These are phyloP conservation scores for Hyphodiscus sp. DNA, from an alignment of 2,329 filamentous ascomycete genomes.

Conservation along the genomic window DNA sequence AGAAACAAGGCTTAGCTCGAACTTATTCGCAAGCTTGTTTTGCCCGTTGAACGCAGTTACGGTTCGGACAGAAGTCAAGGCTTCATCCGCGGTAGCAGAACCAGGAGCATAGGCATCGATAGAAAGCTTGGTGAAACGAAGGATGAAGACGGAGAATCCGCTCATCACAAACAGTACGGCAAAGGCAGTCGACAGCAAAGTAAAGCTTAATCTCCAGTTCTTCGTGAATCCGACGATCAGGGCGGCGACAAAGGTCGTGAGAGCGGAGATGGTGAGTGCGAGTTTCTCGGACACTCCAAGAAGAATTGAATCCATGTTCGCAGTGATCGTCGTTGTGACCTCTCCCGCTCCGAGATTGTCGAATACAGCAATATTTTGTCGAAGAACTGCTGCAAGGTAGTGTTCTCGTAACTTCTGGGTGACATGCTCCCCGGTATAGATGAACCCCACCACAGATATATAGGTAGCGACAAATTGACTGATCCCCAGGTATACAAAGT, in stretches of 20 bases:
- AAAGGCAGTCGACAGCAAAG: slow-evolving; percentile 64
- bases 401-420: slow-evolving; percentile 69
- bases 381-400: slow-evolving; percentile 76
- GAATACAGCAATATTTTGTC: slow-evolving; percentile 85
- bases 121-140: slow-evolving; percentile 74
- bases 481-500: slow-evolving; percentile 77
- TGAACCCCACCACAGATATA: slow-evolving; percentile 78
- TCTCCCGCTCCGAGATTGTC: slow-evolving; percentile 87
- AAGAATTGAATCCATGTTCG: slow-evolving; percentile 85
- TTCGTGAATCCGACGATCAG: slow-evolving; percentile 78
- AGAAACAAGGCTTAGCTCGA: slow-evolving; percentile 65
- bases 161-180: slow-evolving; percentile 74
- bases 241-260: slow-evolving; percentile 44
- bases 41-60: slow-evolving; percentile 90
- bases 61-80: slow-evolving; percentile 87
- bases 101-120: slow-evolving; percentile 76
- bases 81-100: slow-evolving; percentile 87
- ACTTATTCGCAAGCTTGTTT: slow-evolving; percentile 78
- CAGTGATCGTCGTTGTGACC: slow-evolving; percentile 85
- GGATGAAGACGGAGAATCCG: slow-evolving; percentile 62
- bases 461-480: slow-evolving; percentile 71
- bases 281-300: slow-evolving; percentile 89
- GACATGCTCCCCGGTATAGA: slow-evolving; percentile 75
- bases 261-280: slow-evolving; percentile 57
- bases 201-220: slow-evolving; percentile 89